Percentiles rank a stretch among this genome's conserved stretches.
Conservation (phyloP, 2,329 filamentous ascomycete genomes). For the Verticillium zaregamsianum region DNA sequence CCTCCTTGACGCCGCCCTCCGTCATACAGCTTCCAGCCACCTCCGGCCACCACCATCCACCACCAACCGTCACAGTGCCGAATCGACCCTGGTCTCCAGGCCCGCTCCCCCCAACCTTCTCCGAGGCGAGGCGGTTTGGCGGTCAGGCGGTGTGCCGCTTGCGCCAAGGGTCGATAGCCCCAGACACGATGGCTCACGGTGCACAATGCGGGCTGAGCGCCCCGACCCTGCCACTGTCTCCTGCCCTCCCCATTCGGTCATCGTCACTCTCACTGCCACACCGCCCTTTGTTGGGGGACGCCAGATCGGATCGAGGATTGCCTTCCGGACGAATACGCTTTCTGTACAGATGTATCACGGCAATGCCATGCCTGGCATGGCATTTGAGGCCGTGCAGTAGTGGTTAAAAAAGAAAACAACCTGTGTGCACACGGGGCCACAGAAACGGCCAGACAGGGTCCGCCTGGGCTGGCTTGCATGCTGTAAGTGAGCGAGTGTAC, state of each 20-base stretch:
- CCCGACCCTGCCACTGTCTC: not conserved
- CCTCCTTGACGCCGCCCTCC: not conserved
- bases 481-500: not conserved
- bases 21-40: not conserved
- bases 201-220: not conserved
- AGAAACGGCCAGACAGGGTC: not conserved
- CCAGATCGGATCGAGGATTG: not conserved
- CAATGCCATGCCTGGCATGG: not conserved
- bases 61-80: not conserved
- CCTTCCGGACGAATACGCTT: not conserved
- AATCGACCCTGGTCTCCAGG: not conserved
- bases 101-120: not conserved
- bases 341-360: not conserved
- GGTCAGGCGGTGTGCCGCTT: not conserved
- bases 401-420: not conserved
- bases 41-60: not conserved
- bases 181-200: not conserved
- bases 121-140: not conserved
- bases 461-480: not conserved
- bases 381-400: not conserved
- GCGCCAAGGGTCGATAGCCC: not conserved
- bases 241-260: not conserved
- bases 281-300: not conserved
- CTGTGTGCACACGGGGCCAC: not conserved
- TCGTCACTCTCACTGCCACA: not conserved